Evolutionary conservation across 2,329 filamentous ascomycete species (phyloP).

Genomic region (Fusarium liriodendri): DNA sequence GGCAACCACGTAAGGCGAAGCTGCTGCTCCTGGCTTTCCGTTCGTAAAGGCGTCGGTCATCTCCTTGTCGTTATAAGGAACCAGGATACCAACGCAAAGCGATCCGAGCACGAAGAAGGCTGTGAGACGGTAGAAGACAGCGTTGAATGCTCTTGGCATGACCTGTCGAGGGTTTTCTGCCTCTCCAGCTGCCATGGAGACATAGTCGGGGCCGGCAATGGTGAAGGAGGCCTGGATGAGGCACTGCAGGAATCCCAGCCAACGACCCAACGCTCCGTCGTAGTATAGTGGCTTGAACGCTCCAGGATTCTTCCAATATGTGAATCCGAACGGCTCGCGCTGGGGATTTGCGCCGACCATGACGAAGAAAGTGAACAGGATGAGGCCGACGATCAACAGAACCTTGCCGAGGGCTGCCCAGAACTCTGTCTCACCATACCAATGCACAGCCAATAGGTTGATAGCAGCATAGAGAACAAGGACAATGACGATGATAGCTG

Average conservation of each 20-base stretch:
- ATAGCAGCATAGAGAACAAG: constrained; percentile 62
- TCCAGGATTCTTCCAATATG: constrained; percentile 73
- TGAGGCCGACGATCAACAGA: constrained; percentile 75
- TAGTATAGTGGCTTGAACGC: constrained; percentile 76
- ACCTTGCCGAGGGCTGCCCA: constrained; percentile 79
- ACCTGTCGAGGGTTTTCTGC: constrained; percentile 75
- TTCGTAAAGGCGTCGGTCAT: constrained; percentile 70
- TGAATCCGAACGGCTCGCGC: constrained; percentile 78
- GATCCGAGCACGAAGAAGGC: constrained; percentile 81
- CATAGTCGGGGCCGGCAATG: constrained; percentile 75
- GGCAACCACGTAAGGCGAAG: constrained; percentile 74
- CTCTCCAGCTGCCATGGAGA: constrained; percentile 77
- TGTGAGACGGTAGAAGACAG: constrained; percentile 82
- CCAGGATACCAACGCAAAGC: constrained; percentile 76
- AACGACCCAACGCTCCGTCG: constrained; percentile 74
- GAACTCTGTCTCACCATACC: constrained; percentile 84
- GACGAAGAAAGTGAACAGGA: constrained; percentile 82
- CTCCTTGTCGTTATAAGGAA: constrained; percentile 75
- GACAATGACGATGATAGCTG: constrained; percentile 69
- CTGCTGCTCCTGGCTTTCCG: constrained; percentile 73
- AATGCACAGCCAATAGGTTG: constrained; percentile 79
- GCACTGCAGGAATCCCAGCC: constrained; percentile 81
- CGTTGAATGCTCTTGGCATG: constrained; percentile 80
- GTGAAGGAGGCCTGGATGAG: constrained; percentile 78
- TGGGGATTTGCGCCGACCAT: constrained; percentile 87